These are phyloP conservation scores for Phyllosticta citriasiana DNA, from an alignment of 2,329 filamentous ascomycete species.

Conservation along the genomic window DNA sequence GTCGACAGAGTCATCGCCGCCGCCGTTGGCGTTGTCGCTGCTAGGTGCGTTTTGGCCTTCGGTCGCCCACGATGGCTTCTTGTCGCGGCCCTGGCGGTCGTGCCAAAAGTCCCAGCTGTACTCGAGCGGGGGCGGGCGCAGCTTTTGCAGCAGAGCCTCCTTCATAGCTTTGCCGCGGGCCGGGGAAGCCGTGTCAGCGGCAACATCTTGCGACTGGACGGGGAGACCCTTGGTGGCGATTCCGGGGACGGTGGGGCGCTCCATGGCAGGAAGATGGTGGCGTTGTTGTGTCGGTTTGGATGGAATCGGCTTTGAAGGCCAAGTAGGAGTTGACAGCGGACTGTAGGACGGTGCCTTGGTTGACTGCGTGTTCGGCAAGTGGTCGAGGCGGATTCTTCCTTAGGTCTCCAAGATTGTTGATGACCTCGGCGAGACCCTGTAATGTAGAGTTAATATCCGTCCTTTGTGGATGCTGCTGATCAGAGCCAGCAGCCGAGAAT, in stretches of 20 bases:
- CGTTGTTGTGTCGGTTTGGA: not conserved
- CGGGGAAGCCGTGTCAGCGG: conserved; percentile 55
- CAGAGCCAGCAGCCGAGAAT: not conserved
- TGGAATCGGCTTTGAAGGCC: conserved; percentile 1
- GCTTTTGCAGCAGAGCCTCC: conserved; percentile 33
- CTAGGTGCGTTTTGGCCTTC: conserved; percentile 21
- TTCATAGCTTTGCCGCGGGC: conserved; percentile 70
- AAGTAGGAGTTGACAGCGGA: conserved; percentile 11
- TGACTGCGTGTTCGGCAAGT: not conserved
- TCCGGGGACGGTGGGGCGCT: conserved; percentile 16
- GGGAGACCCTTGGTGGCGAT: conserved; percentile 41
- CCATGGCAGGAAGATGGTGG: conserved; percentile 14
- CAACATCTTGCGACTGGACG: conserved; percentile 48
- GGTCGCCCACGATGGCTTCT: conserved; percentile 4
- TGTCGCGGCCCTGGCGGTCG: conserved; percentile 32
- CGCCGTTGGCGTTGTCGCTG: conserved; percentile 15
- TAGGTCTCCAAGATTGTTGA: conserved; percentile 1
- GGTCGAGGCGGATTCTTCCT: not conserved
- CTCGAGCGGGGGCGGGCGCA: conserved; percentile 40
- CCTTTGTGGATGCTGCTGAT: not conserved
- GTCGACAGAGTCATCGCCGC: conserved; percentile 11
- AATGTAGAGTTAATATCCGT: not conserved
- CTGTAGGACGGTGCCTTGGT: conserved; percentile 11
- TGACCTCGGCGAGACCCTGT: not conserved
- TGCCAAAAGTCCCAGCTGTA: conserved; percentile 46